These are phyloP conservation scores for Talaromyces sp. DNA, from an alignment of 2,329 filamentous ascomycete genomes.

Conservation along the genomic window DNA sequence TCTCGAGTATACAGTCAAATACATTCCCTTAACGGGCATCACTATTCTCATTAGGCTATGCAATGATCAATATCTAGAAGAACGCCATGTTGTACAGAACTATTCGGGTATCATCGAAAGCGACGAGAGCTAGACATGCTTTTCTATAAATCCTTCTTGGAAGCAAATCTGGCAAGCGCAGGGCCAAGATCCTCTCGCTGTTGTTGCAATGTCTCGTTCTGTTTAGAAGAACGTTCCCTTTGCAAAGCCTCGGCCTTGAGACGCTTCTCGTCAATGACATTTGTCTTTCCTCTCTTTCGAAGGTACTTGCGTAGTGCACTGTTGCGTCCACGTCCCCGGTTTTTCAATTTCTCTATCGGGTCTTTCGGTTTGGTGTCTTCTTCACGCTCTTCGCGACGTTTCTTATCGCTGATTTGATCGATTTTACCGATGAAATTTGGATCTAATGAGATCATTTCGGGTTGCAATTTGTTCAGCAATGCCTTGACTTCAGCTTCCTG, in stretches of 20 bases:
- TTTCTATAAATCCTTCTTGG: conserved; percentile 52
- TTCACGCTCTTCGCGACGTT: conserved; percentile 70
- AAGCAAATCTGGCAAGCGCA: conserved; percentile 72
- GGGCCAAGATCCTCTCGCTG: conserved; percentile 75
- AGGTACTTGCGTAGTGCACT: conserved; percentile 81
- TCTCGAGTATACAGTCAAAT: neutral
- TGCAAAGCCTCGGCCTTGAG: conserved; percentile 78
- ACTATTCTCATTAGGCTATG: neutral
- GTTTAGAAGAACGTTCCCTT: conserved; percentile 61
- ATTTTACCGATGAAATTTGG: conserved; percentile 87
- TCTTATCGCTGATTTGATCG: conserved; percentile 72
- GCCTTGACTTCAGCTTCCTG: conserved; percentile 87
- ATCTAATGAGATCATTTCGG: conserved; percentile 94
- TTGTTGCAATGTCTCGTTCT: conserved; percentile 61
- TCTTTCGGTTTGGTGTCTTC: conserved; percentile 66
- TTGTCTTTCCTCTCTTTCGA: conserved; percentile 85
- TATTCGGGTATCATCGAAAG: conserved; percentile 18
- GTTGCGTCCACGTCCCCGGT: conserved; percentile 83
- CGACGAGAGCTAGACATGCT: conserved; percentile 16
- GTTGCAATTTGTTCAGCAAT: conserved; percentile 88
- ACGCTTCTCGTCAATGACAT: conserved; percentile 93
- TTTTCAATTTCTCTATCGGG: conserved; percentile 57
- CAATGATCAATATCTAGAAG: conserved; percentile 2
- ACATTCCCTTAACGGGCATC: neutral
- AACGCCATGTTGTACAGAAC: conserved; percentile 9